Base-by-base conservation (phyloP, 2,329 filamentous ascomycete species). In the Rutstroemia sydowiana region DNA sequence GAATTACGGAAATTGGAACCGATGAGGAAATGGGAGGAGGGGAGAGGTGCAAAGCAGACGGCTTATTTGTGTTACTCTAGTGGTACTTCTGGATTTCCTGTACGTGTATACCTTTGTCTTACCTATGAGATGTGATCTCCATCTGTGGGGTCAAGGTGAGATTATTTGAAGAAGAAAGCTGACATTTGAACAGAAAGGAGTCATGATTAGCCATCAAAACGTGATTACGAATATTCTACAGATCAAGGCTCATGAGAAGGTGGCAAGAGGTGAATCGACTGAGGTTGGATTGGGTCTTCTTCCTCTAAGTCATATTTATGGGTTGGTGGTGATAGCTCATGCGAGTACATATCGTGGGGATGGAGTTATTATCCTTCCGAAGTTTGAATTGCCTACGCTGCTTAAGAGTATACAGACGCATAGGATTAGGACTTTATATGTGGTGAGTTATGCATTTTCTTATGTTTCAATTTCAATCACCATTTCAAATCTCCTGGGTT, bases 261-360 rank as follows among this genome's bases (percentile, higher is more conserved):
- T 26, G 68, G 75, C 4, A 78, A 87, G 56, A 71, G 70, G 67
- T 8, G 45, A 43, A 10, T 40, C 43, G 18, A 57, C 45, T 8
- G 60, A 63, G 48, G 59, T 65, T 4, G 52, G 20, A 26, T 69
- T 95, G 5, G 87, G 86, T 1, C 84, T 95, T 51, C 69, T 95
- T n/a, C 90, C 91, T 0, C 90, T 95, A 63, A 90, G 85, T 58
- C 88, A 95, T 62, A 93, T 93, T 57, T 95, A 92, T 66, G 81
- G 81, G 3, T 71, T 93, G 32, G 79, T 89, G 5, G 79, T 89
- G 14, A 79, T 89, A 54, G 81, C 79, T 39, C 82, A 88, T 65
- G 69, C 73, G 1, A 76, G 76, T 23, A 72, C 81, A 2, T 92
- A 82, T 64, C 78, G 84, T 37, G 88, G 88, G 9, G 88, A 93